Percentiles rank a stretch among this genome's conserved stretches.
Conservation (phyloP, 352 stramenopile genomes). For the Globisporangium takayamanum region DNA sequence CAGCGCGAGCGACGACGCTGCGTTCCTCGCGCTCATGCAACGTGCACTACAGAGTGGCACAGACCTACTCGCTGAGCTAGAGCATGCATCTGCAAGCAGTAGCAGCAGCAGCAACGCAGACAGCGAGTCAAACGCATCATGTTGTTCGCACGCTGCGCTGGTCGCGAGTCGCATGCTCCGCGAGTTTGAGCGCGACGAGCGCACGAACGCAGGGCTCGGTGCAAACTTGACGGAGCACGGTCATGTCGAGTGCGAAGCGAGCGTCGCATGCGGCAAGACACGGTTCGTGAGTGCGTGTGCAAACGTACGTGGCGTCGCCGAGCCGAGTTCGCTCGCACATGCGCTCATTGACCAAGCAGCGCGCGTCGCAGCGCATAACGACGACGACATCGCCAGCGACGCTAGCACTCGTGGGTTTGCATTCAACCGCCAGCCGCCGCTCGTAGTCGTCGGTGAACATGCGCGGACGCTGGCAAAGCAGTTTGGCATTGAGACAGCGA, state of each 20-base stretch:
- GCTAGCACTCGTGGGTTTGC: conserved; percentile 10
- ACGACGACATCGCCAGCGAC: too few species aligned
- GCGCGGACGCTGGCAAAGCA: conserved; percentile 22
- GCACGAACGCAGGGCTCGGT: conserved; percentile 53
- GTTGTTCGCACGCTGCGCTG: conserved; percentile 16
- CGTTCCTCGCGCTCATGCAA: conserved; percentile 37
- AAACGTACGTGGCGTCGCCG: conserved; percentile 33
- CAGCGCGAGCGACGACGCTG: conserved; percentile 21
- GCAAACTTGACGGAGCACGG: conserved; percentile 47
- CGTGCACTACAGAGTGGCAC: conserved; percentile 21
- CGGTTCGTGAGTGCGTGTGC: conserved; percentile 36
- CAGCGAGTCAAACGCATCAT: neutral
- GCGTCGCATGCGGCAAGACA: conserved; percentile 37
- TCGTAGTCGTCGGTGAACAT: conserved; percentile 51
- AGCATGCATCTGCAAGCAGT: too few species aligned
- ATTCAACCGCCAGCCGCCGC: conserved; percentile 42
- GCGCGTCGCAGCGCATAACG: neutral
- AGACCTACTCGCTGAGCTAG: neutral
- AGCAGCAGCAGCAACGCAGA: neutral
- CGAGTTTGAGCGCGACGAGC: conserved; percentile 36
- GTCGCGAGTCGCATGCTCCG: conserved; percentile 30
- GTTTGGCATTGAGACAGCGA: conserved; percentile 34
- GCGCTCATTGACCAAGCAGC: conserved; percentile 31
- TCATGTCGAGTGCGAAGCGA: conserved; percentile 52
- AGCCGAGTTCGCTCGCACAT: conserved; percentile 38